Evolutionary conservation across 371 early-diverging fungal species (phyloP).

Genomic region (Capillidium heterosporum): DNA sequence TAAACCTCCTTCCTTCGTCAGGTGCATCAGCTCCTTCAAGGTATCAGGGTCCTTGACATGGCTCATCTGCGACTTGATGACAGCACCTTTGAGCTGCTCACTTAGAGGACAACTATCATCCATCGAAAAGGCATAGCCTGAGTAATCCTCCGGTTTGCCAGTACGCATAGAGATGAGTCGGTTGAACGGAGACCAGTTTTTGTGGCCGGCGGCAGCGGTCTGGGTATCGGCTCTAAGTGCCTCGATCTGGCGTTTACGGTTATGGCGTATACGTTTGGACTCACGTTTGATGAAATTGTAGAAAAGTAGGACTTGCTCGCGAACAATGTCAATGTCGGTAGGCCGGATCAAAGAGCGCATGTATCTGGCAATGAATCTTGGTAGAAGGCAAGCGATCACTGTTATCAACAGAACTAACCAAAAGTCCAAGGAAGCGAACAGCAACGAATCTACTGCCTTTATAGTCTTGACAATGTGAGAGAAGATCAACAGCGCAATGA

Average conservation of each 20-base stretch:
- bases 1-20: no score
- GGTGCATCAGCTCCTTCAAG: no score
- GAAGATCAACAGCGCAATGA: constrained; percentile 35
- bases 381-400: constrained; percentile 35
- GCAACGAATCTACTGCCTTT: constrained; percentile 34
- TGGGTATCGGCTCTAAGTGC: background rate
- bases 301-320: constrained; percentile 18
- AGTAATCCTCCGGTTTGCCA: background rate
- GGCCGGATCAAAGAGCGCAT: constrained; percentile 41
- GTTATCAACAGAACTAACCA: constrained; percentile 44
- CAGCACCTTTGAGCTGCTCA: background rate
- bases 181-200: background rate
- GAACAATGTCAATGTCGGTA: constrained; percentile 46
- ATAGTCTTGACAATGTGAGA: constrained; percentile 20
- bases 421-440: constrained; percentile 41
- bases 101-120: background rate
- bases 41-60: no score
- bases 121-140: constrained; percentile 3
- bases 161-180: background rate
- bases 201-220: background rate
- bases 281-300: background rate
- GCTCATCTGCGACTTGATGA: no score
- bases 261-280: background rate
- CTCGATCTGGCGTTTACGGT: background rate
- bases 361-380: constrained; percentile 37